Evolutionary conservation across 805 yeast genomes (phyloP), one percentile per base, ranked within the genome.

Genomic region (Candida michaelii): DNA sequence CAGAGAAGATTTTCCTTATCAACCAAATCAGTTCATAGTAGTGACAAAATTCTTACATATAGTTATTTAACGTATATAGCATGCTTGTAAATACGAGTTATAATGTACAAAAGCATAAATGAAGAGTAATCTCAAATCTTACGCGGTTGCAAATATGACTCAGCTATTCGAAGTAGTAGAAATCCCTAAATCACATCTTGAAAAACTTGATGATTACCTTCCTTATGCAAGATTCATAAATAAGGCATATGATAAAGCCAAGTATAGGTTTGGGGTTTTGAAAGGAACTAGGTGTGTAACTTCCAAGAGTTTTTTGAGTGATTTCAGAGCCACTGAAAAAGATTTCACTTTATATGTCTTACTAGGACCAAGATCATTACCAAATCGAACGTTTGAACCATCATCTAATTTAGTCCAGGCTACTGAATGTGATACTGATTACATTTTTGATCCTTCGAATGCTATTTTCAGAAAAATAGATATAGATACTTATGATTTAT

Each of bases 201-300:
- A 9, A 42, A 43, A 5, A 3, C 25, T 21, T 12, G 13, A 14
- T 9, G 36, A 39, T 21, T 30, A 17, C 38, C 17, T 8, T 5
- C 33, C 40, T 35, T 24, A 25, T n/a, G 23, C 6, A 11, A 39
- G 27, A 23, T 45, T 74, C n/a, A 56, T 80, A 43, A 80, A 80
- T 53, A 63, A 66, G 42, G 79, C 79, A 1, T 80, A 79, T 54
- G 62, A 71, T 46, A 74, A 71, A 45, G 74, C 76, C 8, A 59
- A 74, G 43, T 66, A 46, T 54, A 67, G 66, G 47, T 80, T 61
- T 50, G 63, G 66, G 1, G 53, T 76, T 6, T 66, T 80, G 14
- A 46, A 50, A 12, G 59, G 74, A 0, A 59, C 68, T 4, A 61
- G 85, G 40, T 61, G 80, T 19, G 65, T 67, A 36, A 19, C 50